phyloP scores from a whole-genome alignment of 2,329 filamentous ascomycete species.

The Aspergillus fischeri region DNA sequence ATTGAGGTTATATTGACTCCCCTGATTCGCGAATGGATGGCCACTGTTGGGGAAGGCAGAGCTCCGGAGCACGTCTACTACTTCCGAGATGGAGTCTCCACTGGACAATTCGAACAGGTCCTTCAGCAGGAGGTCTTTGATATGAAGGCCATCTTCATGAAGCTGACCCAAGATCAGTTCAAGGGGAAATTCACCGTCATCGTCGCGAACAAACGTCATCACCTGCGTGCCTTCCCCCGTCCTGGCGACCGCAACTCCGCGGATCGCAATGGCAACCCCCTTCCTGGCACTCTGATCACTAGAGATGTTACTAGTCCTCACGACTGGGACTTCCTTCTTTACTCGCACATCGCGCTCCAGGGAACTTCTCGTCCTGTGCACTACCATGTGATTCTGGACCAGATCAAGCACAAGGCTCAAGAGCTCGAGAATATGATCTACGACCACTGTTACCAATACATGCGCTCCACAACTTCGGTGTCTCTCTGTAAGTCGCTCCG shows the following conservation, averaged over 20 bases:
- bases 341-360: constrained; percentile 75
- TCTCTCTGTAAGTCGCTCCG: constrained; percentile 57
- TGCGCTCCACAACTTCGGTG: constrained; percentile 85
- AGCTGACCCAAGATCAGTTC: constrained; percentile 33
- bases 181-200: constrained; percentile 75
- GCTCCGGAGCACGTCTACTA: constrained; percentile 77
- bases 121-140: constrained; percentile 70
- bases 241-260: constrained; percentile 43
- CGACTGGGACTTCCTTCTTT: constrained; percentile 82
- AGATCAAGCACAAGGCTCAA: constrained; percentile 63
- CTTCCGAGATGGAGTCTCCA: constrained; percentile 87
- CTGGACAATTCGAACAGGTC: constrained; percentile 78
- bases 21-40: constrained; percentile 63
- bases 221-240: constrained; percentile 85
- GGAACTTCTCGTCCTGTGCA: constrained; percentile 90
- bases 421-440: constrained; percentile 85
- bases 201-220: constrained; percentile 88
- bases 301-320: constrained; percentile 84
- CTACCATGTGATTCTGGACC: constrained; percentile 85
- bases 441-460: constrained; percentile 91
- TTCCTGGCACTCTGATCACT: constrained; percentile 86
- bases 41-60: constrained; percentile 49
- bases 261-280: constrained; percentile 75
- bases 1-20: constrained; percentile 62
- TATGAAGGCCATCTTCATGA: constrained; percentile 60